Conservation (phyloP, 306 rosid genomes). For the Parietaria judaica region DNA sequence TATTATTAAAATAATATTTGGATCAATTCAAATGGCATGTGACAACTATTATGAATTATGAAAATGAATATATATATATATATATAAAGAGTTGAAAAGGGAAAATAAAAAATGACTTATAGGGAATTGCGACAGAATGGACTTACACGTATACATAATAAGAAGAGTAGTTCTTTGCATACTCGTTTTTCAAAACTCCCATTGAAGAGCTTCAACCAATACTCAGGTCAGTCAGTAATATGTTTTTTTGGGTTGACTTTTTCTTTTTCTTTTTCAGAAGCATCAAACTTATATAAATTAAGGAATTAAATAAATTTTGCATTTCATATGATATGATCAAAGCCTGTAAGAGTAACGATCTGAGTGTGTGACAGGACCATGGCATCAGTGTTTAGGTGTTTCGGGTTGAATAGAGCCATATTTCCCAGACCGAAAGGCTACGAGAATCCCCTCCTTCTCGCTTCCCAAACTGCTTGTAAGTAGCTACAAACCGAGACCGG, state of each 20-base stretch:
- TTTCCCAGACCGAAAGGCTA: conserved; percentile 20
- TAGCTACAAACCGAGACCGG: background rate
- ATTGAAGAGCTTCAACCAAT: too few relatives aligned
- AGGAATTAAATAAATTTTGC: too few relatives aligned
- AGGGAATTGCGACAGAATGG: background rate
- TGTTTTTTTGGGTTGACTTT: too few relatives aligned
- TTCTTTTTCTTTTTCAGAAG: too few relatives aligned
- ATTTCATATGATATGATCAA: too few relatives aligned
- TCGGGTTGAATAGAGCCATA: conserved; percentile 24
- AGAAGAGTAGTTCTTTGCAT: background rate
- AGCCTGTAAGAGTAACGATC: too few relatives aligned
- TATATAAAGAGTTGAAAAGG: background rate
- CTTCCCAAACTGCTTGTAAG: conserved; percentile 70
- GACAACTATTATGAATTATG: background rate
- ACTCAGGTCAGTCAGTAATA: too few relatives aligned
- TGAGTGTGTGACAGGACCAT: conserved; percentile 9
- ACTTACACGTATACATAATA: background rate
- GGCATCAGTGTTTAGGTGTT: conserved; percentile 29
- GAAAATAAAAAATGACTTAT: background rate
- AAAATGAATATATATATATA: background rate
- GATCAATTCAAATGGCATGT: background rate
- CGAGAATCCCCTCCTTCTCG: conserved; percentile 34
- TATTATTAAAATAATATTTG: background rate
- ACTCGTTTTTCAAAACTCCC: too few relatives aligned
- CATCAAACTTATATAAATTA: too few relatives aligned